Evolutionary conservation across 2,329 filamentous ascomycete species (phyloP), one percentile per base, ranked within the genome.

Genomic region (Cladosporium sp.): DNA sequence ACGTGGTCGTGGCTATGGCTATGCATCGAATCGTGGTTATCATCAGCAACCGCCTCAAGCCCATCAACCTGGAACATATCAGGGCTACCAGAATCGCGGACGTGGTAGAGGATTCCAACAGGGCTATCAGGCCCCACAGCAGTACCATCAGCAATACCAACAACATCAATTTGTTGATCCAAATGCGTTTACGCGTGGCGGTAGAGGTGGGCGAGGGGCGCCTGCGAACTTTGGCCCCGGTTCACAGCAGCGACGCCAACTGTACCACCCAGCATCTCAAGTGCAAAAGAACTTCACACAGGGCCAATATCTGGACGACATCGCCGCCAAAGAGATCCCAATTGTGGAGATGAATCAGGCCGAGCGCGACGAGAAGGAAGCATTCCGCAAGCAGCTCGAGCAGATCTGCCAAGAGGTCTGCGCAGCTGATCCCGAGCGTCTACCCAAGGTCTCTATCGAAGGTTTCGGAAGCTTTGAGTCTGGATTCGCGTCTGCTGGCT

Each of bases 401-500:
- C 65, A 73, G 8, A 81, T 89, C 20, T 88, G 88, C 63, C 83
- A 82, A 55, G 72, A 82, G 55, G 81, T 83, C 1, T 82, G 91
- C 51, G 70, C 75, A 5, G 71, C 76, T 8, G 74, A 81, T 8
- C 71, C 76, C 47, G 66, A 72, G 5, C 85, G 88, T 59, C 69
- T 71, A 3, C 80, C 22, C 69, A 76, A 9, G 82, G 82, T 54
- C 82, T 93, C n/a, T 55, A 78, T 95, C 14, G 85, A 85, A 65
- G 90, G 88, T 67, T 95, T 94, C 69, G 92, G 91, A 5, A 95
- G 91, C 70, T 79, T 95, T 49, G 84, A 84, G 19, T 92, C 91
- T 12, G 92, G 92, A 0, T 96, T 96, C 74, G 92, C 90, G 3
- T 91, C 89, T 11, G 89, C 89, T 66, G 85, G 86, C n/a, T 93